phyloP scores from a whole-genome alignment of 306 rosid species.

The Dalbergia cultrata region DNA sequence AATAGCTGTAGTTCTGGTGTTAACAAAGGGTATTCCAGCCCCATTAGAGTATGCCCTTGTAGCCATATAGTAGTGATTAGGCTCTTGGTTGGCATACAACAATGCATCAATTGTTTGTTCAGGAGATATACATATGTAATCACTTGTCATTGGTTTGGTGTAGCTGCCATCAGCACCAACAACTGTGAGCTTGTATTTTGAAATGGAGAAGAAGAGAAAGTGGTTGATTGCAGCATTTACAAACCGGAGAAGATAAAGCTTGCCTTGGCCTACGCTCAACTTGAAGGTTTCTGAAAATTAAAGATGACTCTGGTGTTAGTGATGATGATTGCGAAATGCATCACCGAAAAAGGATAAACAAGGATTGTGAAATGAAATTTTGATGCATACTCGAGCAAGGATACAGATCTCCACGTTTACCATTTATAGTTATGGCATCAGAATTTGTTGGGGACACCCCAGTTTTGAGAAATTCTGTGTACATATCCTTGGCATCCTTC shows the following conservation, averaged over 20 bases:
- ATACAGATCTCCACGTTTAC: slow-evolving; percentile 51
- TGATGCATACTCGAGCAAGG: slow-evolving; percentile 44
- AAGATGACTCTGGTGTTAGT: too few species aligned
- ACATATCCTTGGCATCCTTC: slow-evolving; percentile 49
- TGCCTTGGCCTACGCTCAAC: slow-evolving; percentile 54
- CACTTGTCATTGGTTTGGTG: slow-evolving; percentile 45
- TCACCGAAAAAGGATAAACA: not conserved
- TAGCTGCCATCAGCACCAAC: slow-evolving; percentile 57
- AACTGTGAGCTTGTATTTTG: slow-evolving; percentile 56
- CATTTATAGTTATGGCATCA: slow-evolving; percentile 52
- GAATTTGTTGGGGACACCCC: slow-evolving; percentile 52
- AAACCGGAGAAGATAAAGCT: slow-evolving; percentile 60
- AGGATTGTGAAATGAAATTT: not conserved
- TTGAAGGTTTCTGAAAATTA: slow-evolving; percentile 47
- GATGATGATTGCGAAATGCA: too few species aligned
- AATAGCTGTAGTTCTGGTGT: slow-evolving; percentile 55
- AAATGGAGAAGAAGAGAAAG: slow-evolving; percentile 57
- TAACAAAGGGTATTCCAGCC: slow-evolving; percentile 44
- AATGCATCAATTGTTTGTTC: slow-evolving; percentile 65
- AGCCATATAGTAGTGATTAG: slow-evolving; percentile 54
- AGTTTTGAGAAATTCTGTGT: slow-evolving; percentile 11
- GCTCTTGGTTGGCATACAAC: slow-evolving; percentile 55
- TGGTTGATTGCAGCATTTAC: slow-evolving; percentile 54
- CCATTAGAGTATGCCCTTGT: slow-evolving; percentile 52
- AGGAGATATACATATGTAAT: slow-evolving; percentile 58